Evolutionary conservation across 2,329 filamentous ascomycete genomes (phyloP).

Genomic region (Neocucurbitaria cava): DNA sequence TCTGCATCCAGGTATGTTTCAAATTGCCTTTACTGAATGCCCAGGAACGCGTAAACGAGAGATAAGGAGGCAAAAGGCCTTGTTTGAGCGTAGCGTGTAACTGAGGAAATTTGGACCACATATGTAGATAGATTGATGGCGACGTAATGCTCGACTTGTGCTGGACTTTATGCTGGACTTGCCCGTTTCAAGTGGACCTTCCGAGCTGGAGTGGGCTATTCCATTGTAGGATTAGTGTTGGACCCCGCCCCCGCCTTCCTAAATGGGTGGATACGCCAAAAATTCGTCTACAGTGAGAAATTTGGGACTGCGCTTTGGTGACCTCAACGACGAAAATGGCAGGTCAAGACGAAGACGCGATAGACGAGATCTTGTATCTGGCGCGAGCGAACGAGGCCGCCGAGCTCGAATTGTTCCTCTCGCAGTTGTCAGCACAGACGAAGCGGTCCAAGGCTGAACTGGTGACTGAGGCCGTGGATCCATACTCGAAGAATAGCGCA

Average conservation of each 20-base stretch:
- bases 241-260: slow-evolving; percentile 27
- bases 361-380: slow-evolving; percentile 91
- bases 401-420: slow-evolving; percentile 69
- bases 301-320: background rate
- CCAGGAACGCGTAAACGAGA: slow-evolving; percentile 4
- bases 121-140: slow-evolving; percentile 8
- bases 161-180: too few species aligned
- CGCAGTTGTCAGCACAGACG: slow-evolving; percentile 68
- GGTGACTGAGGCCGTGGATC: slow-evolving; percentile 73
- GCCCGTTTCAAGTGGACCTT: too few species aligned
- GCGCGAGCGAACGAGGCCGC: slow-evolving; percentile 77
- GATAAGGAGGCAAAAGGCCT: slow-evolving; percentile 8
- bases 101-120: slow-evolving; percentile 6
- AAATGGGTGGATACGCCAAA: slow-evolving; percentile 15
- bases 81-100: slow-evolving; percentile 5
- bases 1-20: slow-evolving; percentile 22
- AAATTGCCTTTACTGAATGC: slow-evolving; percentile 11
- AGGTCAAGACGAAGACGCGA: slow-evolving; percentile 68
- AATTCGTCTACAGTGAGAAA: slow-evolving; percentile 15
- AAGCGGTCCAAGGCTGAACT: slow-evolving; percentile 66
- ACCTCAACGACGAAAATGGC: slow-evolving; percentile 24
- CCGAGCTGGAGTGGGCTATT: too few species aligned
- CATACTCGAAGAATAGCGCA: slow-evolving; percentile 76
- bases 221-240: slow-evolving; percentile 5
- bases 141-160: slow-evolving; percentile 4